These are phyloP conservation scores for Microcyclospora pomicola DNA, from an alignment of 2,329 filamentous ascomycete species.

Conservation along the genomic window DNA sequence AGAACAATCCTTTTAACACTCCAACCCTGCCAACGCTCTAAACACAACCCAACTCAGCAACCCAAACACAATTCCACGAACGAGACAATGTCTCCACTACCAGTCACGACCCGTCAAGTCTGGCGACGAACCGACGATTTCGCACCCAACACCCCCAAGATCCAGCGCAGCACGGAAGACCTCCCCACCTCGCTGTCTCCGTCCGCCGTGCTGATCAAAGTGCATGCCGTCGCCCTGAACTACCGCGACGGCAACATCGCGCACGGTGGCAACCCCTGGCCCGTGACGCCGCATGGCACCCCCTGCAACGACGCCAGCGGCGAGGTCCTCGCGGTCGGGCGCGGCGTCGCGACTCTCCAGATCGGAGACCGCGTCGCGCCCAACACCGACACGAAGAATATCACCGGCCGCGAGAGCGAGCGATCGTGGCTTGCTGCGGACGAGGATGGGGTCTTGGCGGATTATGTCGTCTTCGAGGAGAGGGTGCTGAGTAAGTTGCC, in stretches of 20 bases:
- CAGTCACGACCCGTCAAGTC: constrained; percentile 12
- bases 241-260: constrained; percentile 21
- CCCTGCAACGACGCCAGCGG: constrained; percentile 23
- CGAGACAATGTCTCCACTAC: too few relatives aligned
- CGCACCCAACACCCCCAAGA: constrained; percentile 8
- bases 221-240: constrained; percentile 19
- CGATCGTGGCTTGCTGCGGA: constrained; percentile 33
- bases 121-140: constrained; percentile 24
- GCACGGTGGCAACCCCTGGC: constrained; percentile 21
- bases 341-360: constrained; percentile 8
- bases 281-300: constrained; percentile 15
- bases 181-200: constrained; percentile 6
- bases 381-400: constrained; percentile 28
- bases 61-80: too few relatives aligned
- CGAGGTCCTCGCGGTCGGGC: constrained; percentile 10
- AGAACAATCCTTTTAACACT: too few relatives aligned
- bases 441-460: constrained; percentile 31
- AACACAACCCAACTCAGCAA: too few relatives aligned
- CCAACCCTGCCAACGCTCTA: too few relatives aligned
- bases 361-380: constrained; percentile 13
- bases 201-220: constrained; percentile 15
- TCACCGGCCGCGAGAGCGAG: constrained; percentile 25
- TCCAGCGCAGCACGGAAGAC: constrained; percentile 6
- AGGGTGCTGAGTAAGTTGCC: constrained; percentile 25
- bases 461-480: constrained; percentile 31